phyloP scores from a whole-genome alignment of 2,329 filamentous ascomycete species.

The Diaporthe longicolla region DNA sequence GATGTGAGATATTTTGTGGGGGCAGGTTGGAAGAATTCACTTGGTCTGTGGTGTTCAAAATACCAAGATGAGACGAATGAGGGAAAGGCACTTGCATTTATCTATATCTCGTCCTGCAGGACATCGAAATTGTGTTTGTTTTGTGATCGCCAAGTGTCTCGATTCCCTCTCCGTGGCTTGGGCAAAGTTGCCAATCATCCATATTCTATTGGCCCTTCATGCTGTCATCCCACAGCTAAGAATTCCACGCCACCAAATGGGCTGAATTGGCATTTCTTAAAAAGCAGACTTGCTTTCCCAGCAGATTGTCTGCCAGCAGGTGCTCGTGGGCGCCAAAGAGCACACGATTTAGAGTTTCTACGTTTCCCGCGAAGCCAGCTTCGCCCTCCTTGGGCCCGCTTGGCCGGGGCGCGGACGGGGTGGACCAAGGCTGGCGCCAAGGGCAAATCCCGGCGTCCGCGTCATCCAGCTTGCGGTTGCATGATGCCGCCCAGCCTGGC shows the following conservation, averaged over 20 bases:
- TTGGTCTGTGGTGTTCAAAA: neutral
- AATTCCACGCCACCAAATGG: neutral
- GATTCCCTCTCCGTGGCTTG: neutral
- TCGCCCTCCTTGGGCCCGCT: constrained; percentile 27
- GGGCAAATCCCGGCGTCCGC: constrained; percentile 9
- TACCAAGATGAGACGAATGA: fast-evolving
- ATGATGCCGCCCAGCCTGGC: constrained; percentile 30
- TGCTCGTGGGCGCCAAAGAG: neutral
- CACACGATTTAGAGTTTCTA: neutral
- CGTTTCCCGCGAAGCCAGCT: constrained; percentile 6
- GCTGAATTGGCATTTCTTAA: constrained; percentile 18
- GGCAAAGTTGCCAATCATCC: constrained; percentile 2
- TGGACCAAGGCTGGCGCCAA: constrained; percentile 27
- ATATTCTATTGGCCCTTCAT: constrained; percentile 15
- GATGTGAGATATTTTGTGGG: neutral
- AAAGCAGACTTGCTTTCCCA: neutral
- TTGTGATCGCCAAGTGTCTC: constrained; percentile 8
- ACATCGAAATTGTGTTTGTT: neutral
- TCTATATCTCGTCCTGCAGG: neutral
- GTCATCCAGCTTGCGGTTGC: constrained; percentile 15
- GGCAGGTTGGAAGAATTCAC: neutral
- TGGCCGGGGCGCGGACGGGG: constrained; percentile 25
- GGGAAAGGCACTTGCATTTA: neutral
- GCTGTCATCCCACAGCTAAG: constrained; percentile 27
- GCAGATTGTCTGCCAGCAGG: no score